Evolutionary conservation across 1,139 yeast genomes (phyloP).

Genomic region (Kluyveromyces sp.): DNA sequence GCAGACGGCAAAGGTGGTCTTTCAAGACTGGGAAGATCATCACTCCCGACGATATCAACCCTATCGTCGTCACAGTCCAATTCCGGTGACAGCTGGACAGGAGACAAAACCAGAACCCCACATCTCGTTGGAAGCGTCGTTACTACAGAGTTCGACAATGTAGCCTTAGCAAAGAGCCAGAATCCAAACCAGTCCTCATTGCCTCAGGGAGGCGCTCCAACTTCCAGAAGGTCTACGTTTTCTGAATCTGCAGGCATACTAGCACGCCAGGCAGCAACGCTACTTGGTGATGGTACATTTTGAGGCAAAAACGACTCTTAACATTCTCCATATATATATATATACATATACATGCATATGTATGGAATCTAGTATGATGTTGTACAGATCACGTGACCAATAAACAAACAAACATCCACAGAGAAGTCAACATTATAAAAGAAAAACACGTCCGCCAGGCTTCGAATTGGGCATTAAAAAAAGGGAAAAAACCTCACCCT

Average conservation of each 20-base stretch:
- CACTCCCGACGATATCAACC: slow-evolving; percentile 36
- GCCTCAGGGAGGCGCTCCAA: background rate
- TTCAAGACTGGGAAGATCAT: slow-evolving; percentile 73
- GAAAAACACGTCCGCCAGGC: too few relatives aligned
- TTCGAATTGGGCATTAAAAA: too few relatives aligned
- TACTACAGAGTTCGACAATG: slow-evolving; percentile 11
- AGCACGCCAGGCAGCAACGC: slow-evolving; percentile 74
- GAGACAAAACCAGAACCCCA: slow-evolving; percentile 38
- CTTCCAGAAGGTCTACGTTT: background rate
- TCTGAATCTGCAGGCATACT: slow-evolving; percentile 36
- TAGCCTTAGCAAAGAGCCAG: slow-evolving; percentile 21
- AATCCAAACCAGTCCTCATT: slow-evolving; percentile 10
- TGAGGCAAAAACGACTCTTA: slow-evolving; percentile 15
- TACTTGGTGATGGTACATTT: slow-evolving; percentile 72
- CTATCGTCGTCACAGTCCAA: slow-evolving; percentile 37
- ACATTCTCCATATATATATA: too few relatives aligned
- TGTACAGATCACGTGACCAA: too few relatives aligned
- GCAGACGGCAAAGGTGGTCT: slow-evolving; percentile 78
- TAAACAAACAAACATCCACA: too few relatives aligned
- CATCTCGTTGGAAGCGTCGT: slow-evolving; percentile 19
- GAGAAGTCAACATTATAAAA: too few relatives aligned
- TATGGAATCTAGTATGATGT: too few relatives aligned
- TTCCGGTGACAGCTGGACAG: slow-evolving; percentile 56
- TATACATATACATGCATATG: too few relatives aligned
- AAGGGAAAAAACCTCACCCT: too few relatives aligned